Base-by-base conservation (phyloP, 1,284 basidiomycete genomes). In the Sanghuangporus weigelae region DNA sequence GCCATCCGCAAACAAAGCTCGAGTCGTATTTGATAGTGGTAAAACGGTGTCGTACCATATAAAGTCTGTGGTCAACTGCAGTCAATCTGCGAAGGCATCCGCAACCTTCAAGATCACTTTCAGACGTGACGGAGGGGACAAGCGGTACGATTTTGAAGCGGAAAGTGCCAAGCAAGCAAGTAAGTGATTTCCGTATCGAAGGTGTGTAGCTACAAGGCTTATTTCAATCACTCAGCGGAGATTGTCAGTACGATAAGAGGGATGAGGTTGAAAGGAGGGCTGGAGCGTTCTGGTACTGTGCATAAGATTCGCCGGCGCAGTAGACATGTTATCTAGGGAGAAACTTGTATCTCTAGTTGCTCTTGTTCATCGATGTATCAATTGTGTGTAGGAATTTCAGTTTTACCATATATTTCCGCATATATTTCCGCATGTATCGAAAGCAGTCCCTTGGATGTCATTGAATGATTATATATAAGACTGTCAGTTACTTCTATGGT, bases 71-170 rank as follows among this genome's bases (percentile, higher is more conserved):
- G 83, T 87, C 16, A 85, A 87, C 39, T 94, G 92, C 73, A 92
- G 93, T 69, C 88, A 95, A 70, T 91, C 90, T 0, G 84, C 86
- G 51, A 93, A 96, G 73, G 85, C 86, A 4, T 87, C 89, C 21
- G 83, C 88, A 2, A 85, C 85, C 26, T 96, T 99, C 84, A 97
- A 97, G 78, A 77, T 94, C 26, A 81, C 91, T 48, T 87, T 93
- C 3, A 81, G 82, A 71, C 77, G 87, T 49, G 87, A 90, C 55
- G 82, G 84, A 10, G 83, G 86, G 39, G 89, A 86, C 67, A 99
- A 99, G 79, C 82, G 96, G 39, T 99, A 98, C 73, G 96, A 99
- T 71, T 98, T 98, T 73, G 97, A 99, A 76, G 96, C 95, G 0
- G 96, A 97, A 74, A 94, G 81, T 69, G 81, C 89, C 0, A 87